These are phyloP conservation scores for Tricholoma saponaceum DNA, from an alignment of 768 basidiomycete species.

Conservation along the genomic window DNA sequence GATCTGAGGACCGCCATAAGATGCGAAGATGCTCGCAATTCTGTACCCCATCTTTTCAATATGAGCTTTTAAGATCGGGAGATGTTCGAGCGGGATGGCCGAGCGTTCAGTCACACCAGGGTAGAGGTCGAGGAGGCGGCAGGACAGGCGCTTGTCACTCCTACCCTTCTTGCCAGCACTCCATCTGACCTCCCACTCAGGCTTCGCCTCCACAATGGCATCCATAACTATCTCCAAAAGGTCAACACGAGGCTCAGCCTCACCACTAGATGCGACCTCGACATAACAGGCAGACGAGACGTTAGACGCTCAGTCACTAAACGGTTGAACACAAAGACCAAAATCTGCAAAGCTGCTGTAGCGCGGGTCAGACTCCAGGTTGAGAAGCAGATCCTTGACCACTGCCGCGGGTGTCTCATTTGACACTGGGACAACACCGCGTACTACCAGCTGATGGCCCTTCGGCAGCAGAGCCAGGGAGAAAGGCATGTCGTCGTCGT, in stretches of 20 bases:
- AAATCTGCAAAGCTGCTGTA: neutral
- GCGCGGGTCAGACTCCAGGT: neutral
- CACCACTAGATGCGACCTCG: neutral
- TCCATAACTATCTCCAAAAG: conserved; percentile 1
- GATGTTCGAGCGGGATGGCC: too few species aligned
- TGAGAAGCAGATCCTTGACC: neutral
- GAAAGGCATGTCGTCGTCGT: neutral
- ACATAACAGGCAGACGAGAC: neutral
- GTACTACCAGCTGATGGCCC: neutral
- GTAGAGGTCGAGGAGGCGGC: too few species aligned
- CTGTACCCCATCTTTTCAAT: too few species aligned
- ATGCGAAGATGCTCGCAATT: too few species aligned
- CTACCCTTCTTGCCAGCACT: too few species aligned
- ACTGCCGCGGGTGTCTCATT: neutral
- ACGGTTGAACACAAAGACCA: neutral
- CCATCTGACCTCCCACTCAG: too few species aligned
- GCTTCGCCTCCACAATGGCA: neutral
- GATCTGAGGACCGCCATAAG: too few species aligned
- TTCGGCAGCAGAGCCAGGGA: neutral
- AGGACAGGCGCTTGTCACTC: too few species aligned
- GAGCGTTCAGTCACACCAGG: too few species aligned
- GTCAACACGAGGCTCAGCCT: neutral
- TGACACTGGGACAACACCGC: neutral
- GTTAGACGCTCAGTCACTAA: neutral
- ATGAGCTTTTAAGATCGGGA: too few species aligned